Conservation (phyloP, 2,329 filamentous ascomycete genomes). For the Harringtonia aguacate region DNA sequence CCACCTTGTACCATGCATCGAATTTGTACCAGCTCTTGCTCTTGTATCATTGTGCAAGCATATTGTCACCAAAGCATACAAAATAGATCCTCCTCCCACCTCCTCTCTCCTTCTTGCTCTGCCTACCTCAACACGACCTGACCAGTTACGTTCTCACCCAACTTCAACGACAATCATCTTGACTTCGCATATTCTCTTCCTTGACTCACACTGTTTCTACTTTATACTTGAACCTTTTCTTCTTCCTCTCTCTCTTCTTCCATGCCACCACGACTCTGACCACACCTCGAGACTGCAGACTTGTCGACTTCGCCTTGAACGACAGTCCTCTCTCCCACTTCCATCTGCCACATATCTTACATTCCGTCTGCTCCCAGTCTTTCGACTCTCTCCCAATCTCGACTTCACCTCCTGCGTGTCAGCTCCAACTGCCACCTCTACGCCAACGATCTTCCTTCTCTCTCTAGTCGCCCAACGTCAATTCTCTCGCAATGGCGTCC, state of each 20-base stretch:
- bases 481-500: slow-evolving; percentile 31
- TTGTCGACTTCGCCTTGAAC: neutral
- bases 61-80: slow-evolving; percentile 11
- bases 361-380: too few species aligned
- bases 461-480: neutral
- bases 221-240: neutral
- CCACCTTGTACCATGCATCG: slow-evolving; percentile 3
- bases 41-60: slow-evolving; percentile 2
- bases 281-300: neutral
- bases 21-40: slow-evolving; percentile 5
- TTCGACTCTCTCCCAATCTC: neutral
- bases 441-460: neutral
- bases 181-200: neutral
- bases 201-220: neutral
- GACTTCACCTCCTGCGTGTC: neutral
- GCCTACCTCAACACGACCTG: neutral
- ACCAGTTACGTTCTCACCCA: neutral
- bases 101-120: slow-evolving; percentile 2
- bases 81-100: slow-evolving; percentile 12
- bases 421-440: neutral
- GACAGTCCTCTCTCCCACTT: too few species aligned
- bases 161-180: too few species aligned
- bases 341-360: neutral
- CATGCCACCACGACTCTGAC: too few species aligned
- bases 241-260: neutral